These are phyloP conservation scores for Ceratocystis huliohia DNA, from an alignment of 2,329 filamentous ascomycete species.

Conservation along the genomic window DNA sequence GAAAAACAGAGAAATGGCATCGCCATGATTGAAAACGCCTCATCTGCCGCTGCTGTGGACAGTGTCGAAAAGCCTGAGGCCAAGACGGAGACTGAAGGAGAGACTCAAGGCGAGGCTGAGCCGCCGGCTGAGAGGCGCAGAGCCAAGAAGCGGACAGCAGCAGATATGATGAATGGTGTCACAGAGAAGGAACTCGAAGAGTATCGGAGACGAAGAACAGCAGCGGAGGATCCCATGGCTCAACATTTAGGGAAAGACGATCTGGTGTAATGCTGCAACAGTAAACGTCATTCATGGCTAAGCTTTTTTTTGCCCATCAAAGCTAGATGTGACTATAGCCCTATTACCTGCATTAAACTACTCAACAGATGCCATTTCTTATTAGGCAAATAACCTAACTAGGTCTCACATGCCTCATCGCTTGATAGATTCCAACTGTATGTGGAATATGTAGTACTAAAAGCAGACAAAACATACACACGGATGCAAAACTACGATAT, in stretches of 20 bases:
- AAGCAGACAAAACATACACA: not conserved
- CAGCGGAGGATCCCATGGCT: conserved; percentile 77
- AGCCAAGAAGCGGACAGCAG: conserved; percentile 53
- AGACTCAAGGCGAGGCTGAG: conserved; percentile 26
- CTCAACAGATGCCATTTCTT: not conserved
- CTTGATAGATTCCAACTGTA: not conserved
- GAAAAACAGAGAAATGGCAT: conserved; percentile 45
- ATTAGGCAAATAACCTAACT: not conserved
- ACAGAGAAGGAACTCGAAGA: conserved; percentile 77
- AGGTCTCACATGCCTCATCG: not conserved
- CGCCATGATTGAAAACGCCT: conserved; percentile 28
- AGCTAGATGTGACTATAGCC: no score
- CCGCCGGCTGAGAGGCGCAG: conserved; percentile 25
- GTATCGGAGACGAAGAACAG: conserved; percentile 63
- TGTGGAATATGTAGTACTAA: no score
- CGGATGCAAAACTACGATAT: not conserved
- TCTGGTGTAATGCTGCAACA: conserved; percentile 30
- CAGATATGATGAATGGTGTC: conserved; percentile 66
- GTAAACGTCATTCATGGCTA: not conserved
- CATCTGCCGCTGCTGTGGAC: conserved; percentile 2
- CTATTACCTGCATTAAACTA: no score
- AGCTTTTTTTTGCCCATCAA: not conserved
- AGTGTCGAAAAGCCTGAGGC: conserved; percentile 26
- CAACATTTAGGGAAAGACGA: conserved; percentile 64
- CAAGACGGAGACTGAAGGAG: conserved; percentile 24